Percentiles rank a stretch among this genome's conserved stretches.
phyloP scores from a whole-genome alignment of 2,329 filamentous ascomycete genomes.

The Coniochaeta ligniaria region DNA sequence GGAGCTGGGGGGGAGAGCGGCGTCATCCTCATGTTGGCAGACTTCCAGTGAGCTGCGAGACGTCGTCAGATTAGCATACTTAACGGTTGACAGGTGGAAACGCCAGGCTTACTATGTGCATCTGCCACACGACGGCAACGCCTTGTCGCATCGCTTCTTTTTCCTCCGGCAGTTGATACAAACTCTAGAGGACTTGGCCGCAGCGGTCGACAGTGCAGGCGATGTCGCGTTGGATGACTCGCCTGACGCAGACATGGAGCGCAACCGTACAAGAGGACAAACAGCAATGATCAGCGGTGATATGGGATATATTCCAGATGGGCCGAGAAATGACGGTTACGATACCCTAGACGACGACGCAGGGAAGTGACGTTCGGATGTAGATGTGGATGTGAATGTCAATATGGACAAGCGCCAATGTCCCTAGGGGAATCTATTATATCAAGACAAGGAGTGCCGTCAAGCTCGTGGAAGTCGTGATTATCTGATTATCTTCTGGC shows the following conservation, averaged over 20 bases:
- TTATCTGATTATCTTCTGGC: not conserved
- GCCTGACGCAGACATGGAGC: constrained; percentile 9
- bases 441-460: not conserved
- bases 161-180: constrained; percentile 20
- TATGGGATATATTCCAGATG: not conserved
- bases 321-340: not conserved
- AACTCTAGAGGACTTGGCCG: constrained; percentile 15
- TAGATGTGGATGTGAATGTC: not conserved
- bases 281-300: not conserved
- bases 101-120: constrained; percentile 17
- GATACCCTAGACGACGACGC: not conserved
- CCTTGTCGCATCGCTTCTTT: constrained; percentile 22
- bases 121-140: constrained; percentile 17
- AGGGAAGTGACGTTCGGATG: not conserved
- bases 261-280: not conserved
- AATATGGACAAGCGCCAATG: not conserved
- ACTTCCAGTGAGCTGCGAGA: constrained; percentile 14
- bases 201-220: constrained; percentile 2
- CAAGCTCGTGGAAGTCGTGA: too few species aligned
- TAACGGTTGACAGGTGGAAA: not conserved
- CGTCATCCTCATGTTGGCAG: constrained; percentile 19
- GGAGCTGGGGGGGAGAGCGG: constrained; percentile 3
- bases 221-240: constrained; percentile 12
- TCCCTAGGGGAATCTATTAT: not conserved
- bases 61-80: not conserved